Percentiles rank a stretch among this genome's conserved stretches.
Evolutionary conservation across 116 monocot genomes (phyloP).

Genomic region (Iris pallida): DNA sequence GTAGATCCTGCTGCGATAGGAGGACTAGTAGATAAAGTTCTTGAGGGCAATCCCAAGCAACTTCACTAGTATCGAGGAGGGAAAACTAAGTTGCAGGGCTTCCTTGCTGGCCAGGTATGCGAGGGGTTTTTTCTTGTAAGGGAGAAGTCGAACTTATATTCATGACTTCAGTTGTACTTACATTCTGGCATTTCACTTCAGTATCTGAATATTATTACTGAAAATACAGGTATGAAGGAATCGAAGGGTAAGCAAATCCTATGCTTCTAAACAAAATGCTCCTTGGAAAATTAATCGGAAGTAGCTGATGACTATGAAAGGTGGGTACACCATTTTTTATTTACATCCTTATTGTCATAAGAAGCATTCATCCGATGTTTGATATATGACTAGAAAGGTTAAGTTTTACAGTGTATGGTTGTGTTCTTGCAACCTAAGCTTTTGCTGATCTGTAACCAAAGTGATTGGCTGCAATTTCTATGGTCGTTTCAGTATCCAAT

Average conservation of each 20-base stretch:
- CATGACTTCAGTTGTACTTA: no score
- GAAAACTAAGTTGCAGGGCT: conserved; percentile 88
- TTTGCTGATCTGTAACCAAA: no score
- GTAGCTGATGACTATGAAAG: conserved; percentile 14
- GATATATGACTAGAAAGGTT: no score
- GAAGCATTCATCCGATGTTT: background rate
- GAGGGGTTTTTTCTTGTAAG: background rate
- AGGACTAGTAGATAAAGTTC: conserved; percentile 74
- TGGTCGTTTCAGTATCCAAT: no score
- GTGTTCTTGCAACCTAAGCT: no score
- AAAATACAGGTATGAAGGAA: conserved; percentile 77
- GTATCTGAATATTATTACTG: no score
- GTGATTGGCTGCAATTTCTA: no score
- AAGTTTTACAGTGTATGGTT: no score
- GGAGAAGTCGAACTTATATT: no score
- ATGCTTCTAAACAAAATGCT: conserved; percentile 81
- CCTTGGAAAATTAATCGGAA: conserved; percentile 60
- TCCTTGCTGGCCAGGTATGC: conserved; percentile 88
- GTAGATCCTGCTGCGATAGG: conserved; percentile 67
- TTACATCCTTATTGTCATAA: background rate
- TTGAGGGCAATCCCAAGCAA: conserved; percentile 88
- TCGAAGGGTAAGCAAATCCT: conserved; percentile 98
- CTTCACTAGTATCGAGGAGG: conserved; percentile 81
- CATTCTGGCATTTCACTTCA: no score
- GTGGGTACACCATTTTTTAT: background rate